Evolutionary conservation across 2,329 filamentous ascomycete species (phyloP).

Genomic region (Fusarium aywerte): DNA sequence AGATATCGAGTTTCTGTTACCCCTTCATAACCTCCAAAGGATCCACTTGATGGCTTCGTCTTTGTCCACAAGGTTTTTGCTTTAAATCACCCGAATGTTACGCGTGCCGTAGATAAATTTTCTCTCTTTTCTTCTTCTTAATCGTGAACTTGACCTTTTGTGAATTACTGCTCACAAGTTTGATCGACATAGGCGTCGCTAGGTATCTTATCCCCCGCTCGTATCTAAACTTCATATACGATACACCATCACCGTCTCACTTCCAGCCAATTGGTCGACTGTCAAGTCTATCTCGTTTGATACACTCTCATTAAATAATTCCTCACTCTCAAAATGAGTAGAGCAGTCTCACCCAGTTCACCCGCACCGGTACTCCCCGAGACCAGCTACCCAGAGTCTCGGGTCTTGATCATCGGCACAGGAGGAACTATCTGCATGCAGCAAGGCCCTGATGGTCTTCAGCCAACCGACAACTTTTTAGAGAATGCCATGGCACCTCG

Average conservation of each 20-base stretch:
- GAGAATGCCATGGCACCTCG: constrained; percentile 83
- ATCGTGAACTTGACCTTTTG: not conserved
- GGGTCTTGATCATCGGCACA: constrained; percentile 90
- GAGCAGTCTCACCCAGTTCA: constrained; percentile 15
- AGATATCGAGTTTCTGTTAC: constrained; percentile 48
- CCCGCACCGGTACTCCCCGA: constrained; percentile 28
- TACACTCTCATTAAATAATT: not conserved
- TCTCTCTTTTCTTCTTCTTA: constrained; percentile 13
- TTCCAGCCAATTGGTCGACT: not conserved
- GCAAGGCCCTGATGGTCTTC: constrained; percentile 79
- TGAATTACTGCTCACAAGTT: not conserved
- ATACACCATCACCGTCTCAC: not conserved
- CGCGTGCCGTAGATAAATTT: constrained; percentile 27
- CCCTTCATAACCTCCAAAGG: constrained; percentile 45
- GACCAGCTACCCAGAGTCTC: constrained; percentile 72
- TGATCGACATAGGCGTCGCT: constrained; percentile 11
- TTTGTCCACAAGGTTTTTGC: constrained; percentile 38
- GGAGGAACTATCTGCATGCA: constrained; percentile 94
- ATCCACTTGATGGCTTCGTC: constrained; percentile 47
- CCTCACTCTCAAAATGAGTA: constrained; percentile 23
- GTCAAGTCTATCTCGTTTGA: not conserved
- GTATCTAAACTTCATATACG: constrained; percentile 15
- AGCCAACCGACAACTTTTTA: constrained; percentile 83
- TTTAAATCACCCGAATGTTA: constrained; percentile 26
- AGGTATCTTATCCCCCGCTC: constrained; percentile 19